phyloP scores from a whole-genome alignment of 2,329 filamentous ascomycete genomes.

The Aspergillus fischeri region DNA sequence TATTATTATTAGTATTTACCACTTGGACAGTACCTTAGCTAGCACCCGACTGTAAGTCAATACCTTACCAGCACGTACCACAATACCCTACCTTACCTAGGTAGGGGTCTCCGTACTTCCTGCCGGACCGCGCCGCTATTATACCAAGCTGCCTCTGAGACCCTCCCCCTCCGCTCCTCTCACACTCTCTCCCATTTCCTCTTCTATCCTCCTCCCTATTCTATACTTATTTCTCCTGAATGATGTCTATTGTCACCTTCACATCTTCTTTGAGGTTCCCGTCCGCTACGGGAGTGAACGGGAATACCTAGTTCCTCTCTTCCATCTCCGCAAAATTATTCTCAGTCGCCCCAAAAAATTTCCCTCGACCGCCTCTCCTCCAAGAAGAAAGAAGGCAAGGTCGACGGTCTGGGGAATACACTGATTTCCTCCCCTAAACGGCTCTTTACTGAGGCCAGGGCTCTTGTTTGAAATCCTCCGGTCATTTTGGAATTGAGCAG shows the following conservation, averaged over 20 bases:
- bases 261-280: slow-evolving; percentile 33
- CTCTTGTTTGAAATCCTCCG: slow-evolving; percentile 1
- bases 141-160: slow-evolving; percentile 19
- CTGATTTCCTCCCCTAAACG: slow-evolving; percentile 9
- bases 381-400: slow-evolving; percentile 10
- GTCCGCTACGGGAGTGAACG: slow-evolving; percentile 45
- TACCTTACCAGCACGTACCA: not conserved
- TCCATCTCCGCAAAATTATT: slow-evolving; percentile 12
- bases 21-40: no score
- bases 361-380: slow-evolving; percentile 25
- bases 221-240: slow-evolving; percentile 20
- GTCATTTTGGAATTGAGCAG: slow-evolving; percentile 2
- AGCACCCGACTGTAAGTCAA: not conserved
- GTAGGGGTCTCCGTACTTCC: slow-evolving; percentile 2
- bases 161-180: slow-evolving; percentile 12
- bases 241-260: slow-evolving; percentile 35
- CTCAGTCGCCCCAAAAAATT: slow-evolving; percentile 23
- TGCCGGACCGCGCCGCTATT: slow-evolving; percentile 31
- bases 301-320: slow-evolving; percentile 31
- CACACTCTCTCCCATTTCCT: slow-evolving; percentile 11
- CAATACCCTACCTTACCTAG: not conserved
- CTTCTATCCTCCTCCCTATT: slow-evolving; percentile 18
- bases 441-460: slow-evolving; percentile 6
- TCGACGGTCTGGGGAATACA: slow-evolving; percentile 11
- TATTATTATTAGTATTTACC: not conserved